Conservation (phyloP, 2,329 filamentous ascomycete species). For the Nothophoma quercina region DNA sequence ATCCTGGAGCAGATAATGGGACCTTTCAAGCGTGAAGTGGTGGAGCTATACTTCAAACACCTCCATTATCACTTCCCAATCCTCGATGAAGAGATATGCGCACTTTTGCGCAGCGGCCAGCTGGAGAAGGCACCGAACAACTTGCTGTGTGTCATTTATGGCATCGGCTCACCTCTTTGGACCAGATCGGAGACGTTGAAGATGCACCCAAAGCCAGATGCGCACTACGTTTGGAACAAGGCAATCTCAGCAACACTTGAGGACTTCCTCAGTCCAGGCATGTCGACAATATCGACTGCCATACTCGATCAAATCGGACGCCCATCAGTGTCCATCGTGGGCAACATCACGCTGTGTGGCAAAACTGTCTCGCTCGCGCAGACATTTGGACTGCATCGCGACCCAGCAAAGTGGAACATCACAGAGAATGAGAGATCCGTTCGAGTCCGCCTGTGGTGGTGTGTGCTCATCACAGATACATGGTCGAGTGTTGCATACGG, state of each 20-base stretch:
- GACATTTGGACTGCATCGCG: slow-evolving; percentile 63
- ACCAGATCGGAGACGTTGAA: slow-evolving; percentile 45
- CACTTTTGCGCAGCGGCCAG: slow-evolving; percentile 45
- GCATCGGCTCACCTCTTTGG: slow-evolving; percentile 50
- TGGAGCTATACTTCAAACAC: slow-evolving; percentile 56
- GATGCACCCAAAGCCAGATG: slow-evolving; percentile 47
- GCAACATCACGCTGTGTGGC: slow-evolving; percentile 62
- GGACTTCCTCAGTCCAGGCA: slow-evolving; percentile 52
- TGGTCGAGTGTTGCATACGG: slow-evolving; percentile 66
- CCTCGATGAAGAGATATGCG: slow-evolving; percentile 50
- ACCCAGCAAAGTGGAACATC: slow-evolving; percentile 62
- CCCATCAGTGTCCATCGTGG: slow-evolving; percentile 51
- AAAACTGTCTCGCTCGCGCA: slow-evolving; percentile 63
- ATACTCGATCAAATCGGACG: slow-evolving; percentile 53
- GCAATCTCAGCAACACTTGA: slow-evolving; percentile 52
- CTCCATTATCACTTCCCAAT: slow-evolving; percentile 51
- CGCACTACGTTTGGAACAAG: slow-evolving; percentile 53
- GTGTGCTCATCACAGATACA: slow-evolving; percentile 63
- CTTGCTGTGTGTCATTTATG: slow-evolving; percentile 51
- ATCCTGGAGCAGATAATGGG: slow-evolving; percentile 53
- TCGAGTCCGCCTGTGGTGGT: slow-evolving; percentile 64
- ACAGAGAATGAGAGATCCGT: slow-evolving; percentile 60
- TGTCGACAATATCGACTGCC: slow-evolving; percentile 51
- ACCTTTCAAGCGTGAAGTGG: slow-evolving; percentile 47
- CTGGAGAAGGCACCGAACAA: slow-evolving; percentile 45